Conservation (phyloP, 1,284 basidiomycete genomes). For the Trichosporon coremiiforme region DNA sequence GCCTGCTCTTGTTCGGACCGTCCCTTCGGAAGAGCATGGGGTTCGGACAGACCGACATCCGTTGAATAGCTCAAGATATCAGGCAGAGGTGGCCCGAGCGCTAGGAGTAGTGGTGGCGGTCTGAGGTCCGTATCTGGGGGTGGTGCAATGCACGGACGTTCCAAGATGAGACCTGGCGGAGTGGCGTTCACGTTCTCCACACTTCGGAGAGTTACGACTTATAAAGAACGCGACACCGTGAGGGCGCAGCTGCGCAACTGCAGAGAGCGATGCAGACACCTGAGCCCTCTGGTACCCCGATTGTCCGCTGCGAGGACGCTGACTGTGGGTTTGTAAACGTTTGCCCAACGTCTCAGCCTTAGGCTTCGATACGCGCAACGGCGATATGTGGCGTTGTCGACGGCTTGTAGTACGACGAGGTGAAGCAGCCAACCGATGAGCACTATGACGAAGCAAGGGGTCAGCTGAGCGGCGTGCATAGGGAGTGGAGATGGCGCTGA, state of each 20-base stretch:
- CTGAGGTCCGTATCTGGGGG: background rate
- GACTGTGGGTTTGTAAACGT: background rate
- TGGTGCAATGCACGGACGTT: background rate
- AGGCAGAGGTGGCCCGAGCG: background rate
- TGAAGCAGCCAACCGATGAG: background rate
- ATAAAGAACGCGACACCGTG: background rate
- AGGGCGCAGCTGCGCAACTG: background rate
- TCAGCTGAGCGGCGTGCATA: background rate
- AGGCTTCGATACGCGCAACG: background rate
- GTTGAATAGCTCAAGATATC: background rate
- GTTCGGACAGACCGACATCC: background rate
- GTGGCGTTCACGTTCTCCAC: background rate
- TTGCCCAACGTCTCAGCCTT: background rate
- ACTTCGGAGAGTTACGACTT: background rate
- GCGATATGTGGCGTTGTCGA: background rate
- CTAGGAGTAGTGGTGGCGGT: background rate
- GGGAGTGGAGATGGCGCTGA: background rate
- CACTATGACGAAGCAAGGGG: background rate
- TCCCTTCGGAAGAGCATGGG: background rate
- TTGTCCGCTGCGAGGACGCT: background rate
- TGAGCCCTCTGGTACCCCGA: background rate
- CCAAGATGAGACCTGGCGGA: background rate
- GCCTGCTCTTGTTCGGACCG: too few relatives aligned
- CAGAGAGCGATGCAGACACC: background rate
- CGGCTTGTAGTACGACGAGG: background rate